Evolutionary conservation across 805 yeast genomes (phyloP).

Genomic region (Kuraishia piskuri): DNA sequence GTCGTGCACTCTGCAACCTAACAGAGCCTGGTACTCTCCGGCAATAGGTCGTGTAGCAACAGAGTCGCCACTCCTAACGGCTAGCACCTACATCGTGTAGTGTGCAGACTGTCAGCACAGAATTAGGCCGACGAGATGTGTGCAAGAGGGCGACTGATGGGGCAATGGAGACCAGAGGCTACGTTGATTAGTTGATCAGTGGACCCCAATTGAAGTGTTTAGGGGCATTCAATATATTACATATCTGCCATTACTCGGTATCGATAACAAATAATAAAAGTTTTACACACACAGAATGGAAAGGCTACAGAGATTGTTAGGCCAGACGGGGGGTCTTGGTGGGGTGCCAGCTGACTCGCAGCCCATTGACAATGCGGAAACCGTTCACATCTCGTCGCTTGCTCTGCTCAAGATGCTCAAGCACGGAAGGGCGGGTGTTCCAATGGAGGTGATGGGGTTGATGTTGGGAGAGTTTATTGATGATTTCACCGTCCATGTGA

Average conservation of each 20-base stretch:
- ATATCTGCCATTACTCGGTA: not conserved
- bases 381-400: conserved; percentile 91
- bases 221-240: not conserved
- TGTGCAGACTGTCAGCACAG: not conserved
- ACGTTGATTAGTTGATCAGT: not conserved
- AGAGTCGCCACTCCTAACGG: not conserved
- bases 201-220: not conserved
- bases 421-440: conserved; percentile 89
- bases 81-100: not conserved
- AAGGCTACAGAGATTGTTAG: conserved; percentile 39
- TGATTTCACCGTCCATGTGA: conserved; percentile 93
- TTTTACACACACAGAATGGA: conserved; percentile 24
- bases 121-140: not conserved
- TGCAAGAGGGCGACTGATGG: not conserved
- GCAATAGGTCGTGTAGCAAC: not conserved
- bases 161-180: not conserved
- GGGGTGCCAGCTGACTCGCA: conserved; percentile 60
- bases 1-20: not conserved
- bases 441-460: conserved; percentile 87
- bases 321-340: conserved; percentile 30
- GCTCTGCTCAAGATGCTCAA: conserved; percentile 94
- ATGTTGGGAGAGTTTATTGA: conserved; percentile 98
- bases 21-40: not conserved
- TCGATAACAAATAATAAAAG: no score
- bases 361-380: conserved; percentile 89